Percentiles rank a stretch among this genome's conserved stretches.
These are phyloP conservation scores for Curvularia verruculosa DNA, from an alignment of 2,329 filamentous ascomycete species.

Conservation along the genomic window DNA sequence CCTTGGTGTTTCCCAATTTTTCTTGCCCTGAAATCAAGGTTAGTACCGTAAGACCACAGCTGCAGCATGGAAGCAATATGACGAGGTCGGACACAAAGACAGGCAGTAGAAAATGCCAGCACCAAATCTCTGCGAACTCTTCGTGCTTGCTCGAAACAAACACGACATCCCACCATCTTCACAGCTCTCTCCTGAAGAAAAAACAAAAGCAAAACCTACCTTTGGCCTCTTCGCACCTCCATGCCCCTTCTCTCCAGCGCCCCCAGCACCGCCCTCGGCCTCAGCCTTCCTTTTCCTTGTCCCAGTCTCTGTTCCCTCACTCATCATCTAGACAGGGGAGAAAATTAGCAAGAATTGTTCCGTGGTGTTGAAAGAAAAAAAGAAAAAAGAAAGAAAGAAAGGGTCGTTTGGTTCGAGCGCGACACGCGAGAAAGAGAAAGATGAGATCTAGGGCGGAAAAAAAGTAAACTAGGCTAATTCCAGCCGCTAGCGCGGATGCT, in stretches of 20 bases:
- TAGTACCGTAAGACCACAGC: conserved; percentile 21
- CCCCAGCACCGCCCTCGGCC: too few relatives aligned
- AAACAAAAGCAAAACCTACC: conserved; percentile 36
- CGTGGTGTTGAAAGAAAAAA: conserved; percentile 2
- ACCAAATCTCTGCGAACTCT: too few relatives aligned
- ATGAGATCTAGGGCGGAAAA: conserved; percentile 3
- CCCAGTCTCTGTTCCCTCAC: conserved; percentile 23
- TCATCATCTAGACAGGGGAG: not conserved
- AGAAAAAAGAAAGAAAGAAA: not conserved
- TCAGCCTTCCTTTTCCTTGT: conserved; percentile 49
- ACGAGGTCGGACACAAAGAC: conserved; percentile 15
- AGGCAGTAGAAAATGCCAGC: not conserved
- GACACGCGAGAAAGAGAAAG: not conserved
- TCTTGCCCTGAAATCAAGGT: conserved; percentile 47
- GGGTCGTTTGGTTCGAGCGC: too few relatives aligned
- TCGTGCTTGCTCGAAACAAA: too few relatives aligned
- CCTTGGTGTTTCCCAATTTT: conserved; percentile 52
- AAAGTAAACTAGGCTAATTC: conserved; percentile 15
- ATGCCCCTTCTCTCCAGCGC: conserved; percentile 24
- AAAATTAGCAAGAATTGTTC: too few relatives aligned
- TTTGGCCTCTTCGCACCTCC: conserved; percentile 46
- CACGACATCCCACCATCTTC: conserved; percentile 14
- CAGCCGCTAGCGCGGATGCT: conserved; percentile 15
- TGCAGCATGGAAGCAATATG: conserved; percentile 27
- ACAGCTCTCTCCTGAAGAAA: conserved; percentile 10